phyloP scores from a whole-genome alignment of 1,139 yeast species.

The Candida sojae region DNA sequence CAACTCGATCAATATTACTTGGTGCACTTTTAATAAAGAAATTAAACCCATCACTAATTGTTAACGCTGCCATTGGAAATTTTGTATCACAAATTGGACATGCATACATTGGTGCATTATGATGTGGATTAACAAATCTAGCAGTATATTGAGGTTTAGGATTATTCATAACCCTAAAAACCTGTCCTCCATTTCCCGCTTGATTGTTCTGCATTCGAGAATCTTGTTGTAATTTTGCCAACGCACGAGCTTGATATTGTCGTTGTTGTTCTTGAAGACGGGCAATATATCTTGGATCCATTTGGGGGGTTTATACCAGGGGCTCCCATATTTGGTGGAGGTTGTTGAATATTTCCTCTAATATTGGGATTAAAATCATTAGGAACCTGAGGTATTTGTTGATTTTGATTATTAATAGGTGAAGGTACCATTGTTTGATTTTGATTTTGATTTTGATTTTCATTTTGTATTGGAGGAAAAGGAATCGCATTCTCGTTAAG shows the following conservation, averaged over 20 bases:
- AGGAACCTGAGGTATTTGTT: neutral
- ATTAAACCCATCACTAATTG: conserved; percentile 44
- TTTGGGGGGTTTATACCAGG: neutral
- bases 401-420: neutral
- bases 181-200: neutral
- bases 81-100: conserved; percentile 45
- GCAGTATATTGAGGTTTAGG: conserved; percentile 9
- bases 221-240: neutral
- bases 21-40: conserved; percentile 46
- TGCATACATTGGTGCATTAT: conserved; percentile 22
- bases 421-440: too few species aligned
- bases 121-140: conserved; percentile 14
- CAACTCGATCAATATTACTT: conserved; percentile 33
- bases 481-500: too few species aligned
- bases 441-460: too few species aligned
- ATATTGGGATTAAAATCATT: neutral
- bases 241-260: neutral
- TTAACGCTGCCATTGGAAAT: conserved; percentile 37
- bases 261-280: neutral
- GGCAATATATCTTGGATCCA: neutral
- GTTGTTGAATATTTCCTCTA: neutral
- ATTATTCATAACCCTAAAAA: conserved; percentile 10
- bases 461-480: too few species aligned
- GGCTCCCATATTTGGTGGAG: neutral
- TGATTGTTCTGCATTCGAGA: neutral